Evolutionary conservation across 495 filamentous ascomycete genomes (phyloP), one percentile per base, ranked within the genome.

Genomic region (Jackrogersella minutella): DNA sequence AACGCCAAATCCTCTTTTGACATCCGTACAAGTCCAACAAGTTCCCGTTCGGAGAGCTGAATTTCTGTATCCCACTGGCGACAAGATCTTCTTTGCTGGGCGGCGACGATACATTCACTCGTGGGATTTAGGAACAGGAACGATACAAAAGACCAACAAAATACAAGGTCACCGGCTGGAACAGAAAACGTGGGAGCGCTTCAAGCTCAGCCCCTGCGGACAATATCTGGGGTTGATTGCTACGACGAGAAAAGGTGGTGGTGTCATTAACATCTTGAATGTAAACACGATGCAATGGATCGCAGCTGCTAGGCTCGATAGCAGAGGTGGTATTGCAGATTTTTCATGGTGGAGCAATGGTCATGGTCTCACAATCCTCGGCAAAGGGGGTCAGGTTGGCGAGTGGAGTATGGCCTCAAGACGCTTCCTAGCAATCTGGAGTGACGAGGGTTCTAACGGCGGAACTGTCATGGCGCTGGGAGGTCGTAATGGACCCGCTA

Each of bases 101-200:
- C 87, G 93, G 3, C 85, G 96, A 17, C 87, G 90, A 63, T 98
- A 95, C 76, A 97, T 97, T 79, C 95, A 98, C 79, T 88, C 87
- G 68, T 99, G 95, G 95, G 88, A 97, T 73, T 82, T 99, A 2
- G 76, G 87, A 37, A 86, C 90, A 5, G 96, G 95, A 19, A 80
- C 80, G 19, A 84, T 98, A 26, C 90, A 93, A 73, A 96, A 96
- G 61, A 78, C 92, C 19, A 80, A 85, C 14, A 82, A 87, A 51
- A 84, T 98, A 40, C 91, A 92, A 68, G 93, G 91, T 44, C 91
- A 96, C 52, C 87, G 89, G 59, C 83, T 88, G 55, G 91, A 93
- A 74, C 95, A 97, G 73, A 89, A 85, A 46, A 91, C 86, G 52
- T 97, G 97, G 92, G 96, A 97, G 75, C 81, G 82, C 36, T 93